These are phyloP conservation scores for Talaromyces borbonicus DNA, from an alignment of 495 filamentous ascomycete genomes.

Conservation along the genomic window DNA sequence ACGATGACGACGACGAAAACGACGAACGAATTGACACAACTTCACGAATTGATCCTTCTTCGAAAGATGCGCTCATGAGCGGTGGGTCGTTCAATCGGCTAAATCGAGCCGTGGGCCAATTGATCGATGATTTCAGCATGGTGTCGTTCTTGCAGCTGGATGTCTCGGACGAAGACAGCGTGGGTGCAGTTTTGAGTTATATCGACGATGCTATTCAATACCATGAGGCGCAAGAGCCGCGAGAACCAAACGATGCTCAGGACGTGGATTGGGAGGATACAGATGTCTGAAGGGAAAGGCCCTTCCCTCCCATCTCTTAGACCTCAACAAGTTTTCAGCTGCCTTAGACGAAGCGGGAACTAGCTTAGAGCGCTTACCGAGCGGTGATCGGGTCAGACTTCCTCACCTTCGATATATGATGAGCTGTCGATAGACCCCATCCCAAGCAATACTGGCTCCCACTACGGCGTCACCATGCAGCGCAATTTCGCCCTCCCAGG, in stretches of 20 bases:
- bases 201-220: slow-evolving; percentile 95
- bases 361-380: no score
- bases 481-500: no score
- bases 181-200: slow-evolving; percentile 83
- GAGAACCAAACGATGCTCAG: slow-evolving; percentile 70
- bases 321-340: no score
- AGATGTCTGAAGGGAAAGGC: no score
- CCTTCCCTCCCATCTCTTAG: no score
- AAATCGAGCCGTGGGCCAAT: slow-evolving; percentile 73
- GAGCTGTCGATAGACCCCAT: no score
- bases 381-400: no score
- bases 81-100: slow-evolving; percentile 68
- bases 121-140: slow-evolving; percentile 97
- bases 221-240: slow-evolving; percentile 92
- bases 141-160: slow-evolving; percentile 88
- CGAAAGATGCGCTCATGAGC: slow-evolving; percentile 59
- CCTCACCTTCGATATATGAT: no score
- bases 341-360: no score
- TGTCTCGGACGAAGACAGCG: slow-evolving; percentile 87
- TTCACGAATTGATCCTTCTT: slow-evolving; percentile 40
- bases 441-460: no score
- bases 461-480: no score
- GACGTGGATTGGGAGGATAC: slow-evolving; percentile 55
- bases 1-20: slow-evolving; percentile 29
- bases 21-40: slow-evolving; percentile 23